Conservation (phyloP, 1,284 basidiomycete species). For the Xerocomus minutiporus region DNA sequence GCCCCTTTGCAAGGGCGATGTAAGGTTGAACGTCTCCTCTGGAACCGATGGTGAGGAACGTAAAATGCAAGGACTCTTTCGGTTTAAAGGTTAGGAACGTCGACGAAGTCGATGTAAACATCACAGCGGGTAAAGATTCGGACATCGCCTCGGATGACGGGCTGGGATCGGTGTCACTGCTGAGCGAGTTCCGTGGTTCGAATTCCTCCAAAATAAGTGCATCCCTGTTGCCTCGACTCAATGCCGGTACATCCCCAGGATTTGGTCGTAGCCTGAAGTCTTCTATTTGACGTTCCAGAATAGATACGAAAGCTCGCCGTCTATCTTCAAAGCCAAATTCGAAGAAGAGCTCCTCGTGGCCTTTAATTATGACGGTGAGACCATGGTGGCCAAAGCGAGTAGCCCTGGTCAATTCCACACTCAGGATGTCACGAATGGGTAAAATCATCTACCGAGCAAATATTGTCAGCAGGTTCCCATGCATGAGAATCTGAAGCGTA, state of each 20-base stretch:
- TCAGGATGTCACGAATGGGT: conserved; percentile 83
- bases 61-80: conserved; percentile 75
- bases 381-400: conserved; percentile 88
- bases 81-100: conserved; percentile 96
- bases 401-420: conserved; percentile 80
- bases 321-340: conserved; percentile 82
- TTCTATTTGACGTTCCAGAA: conserved; percentile 81
- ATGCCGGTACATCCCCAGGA: conserved; percentile 37
- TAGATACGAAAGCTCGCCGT: conserved; percentile 67
- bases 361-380: conserved; percentile 85
- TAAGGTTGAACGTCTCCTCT: conserved; percentile 93
- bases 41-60: conserved; percentile 92
- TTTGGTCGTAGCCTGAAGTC: conserved; percentile 51
- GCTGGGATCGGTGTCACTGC: conserved; percentile 39
- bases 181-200: conserved; percentile 44
- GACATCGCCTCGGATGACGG: conserved; percentile 51
- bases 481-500: conserved; percentile 34
- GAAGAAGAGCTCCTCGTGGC: conserved; percentile 96
- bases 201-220: conserved; percentile 73
- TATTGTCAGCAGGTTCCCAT: conserved; percentile 10
- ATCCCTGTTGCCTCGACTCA: conserved; percentile 53
- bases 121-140: conserved; percentile 75
- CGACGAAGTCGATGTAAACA: conserved; percentile 91
- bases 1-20: conserved; percentile 88
- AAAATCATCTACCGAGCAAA: conserved; percentile 75